Conservation (phyloP, 1,284 basidiomycete genomes). For the Inonotus hispidus region DNA sequence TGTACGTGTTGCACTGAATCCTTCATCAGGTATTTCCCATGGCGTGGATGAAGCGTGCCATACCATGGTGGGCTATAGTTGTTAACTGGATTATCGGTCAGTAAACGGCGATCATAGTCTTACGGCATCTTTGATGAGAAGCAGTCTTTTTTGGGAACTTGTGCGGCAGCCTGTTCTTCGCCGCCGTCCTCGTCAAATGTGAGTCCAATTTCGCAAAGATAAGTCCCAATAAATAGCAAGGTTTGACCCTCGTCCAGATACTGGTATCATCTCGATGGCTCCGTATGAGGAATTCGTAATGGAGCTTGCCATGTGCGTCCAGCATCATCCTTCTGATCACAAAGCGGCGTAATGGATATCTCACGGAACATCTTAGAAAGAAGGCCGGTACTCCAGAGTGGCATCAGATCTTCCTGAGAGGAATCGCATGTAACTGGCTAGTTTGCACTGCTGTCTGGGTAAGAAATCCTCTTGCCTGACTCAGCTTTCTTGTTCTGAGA, state of each 20-base stretch:
- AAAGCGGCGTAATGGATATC: not conserved
- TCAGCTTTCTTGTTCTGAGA: not conserved
- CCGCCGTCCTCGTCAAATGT: slow-evolving; percentile 62
- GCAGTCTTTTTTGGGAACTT: slow-evolving; percentile 70
- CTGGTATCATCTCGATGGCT: slow-evolving; percentile 49
- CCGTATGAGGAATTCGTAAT: slow-evolving; percentile 53
- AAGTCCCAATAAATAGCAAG: not conserved
- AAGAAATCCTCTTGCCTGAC: slow-evolving; percentile 22
- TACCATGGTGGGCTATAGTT: slow-evolving; percentile 65
- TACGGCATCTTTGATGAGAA: not conserved
- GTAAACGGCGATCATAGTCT: slow-evolving; percentile 13
- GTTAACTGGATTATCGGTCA: slow-evolving; percentile 65
- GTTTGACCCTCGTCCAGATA: slow-evolving; percentile 33
- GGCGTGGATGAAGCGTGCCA: slow-evolving; percentile 51
- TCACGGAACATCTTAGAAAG: slow-evolving; percentile 32
- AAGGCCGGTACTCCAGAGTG: slow-evolving; percentile 62
- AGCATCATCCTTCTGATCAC: not conserved
- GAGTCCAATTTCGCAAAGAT: slow-evolving; percentile 23
- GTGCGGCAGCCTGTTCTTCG: slow-evolving; percentile 66
- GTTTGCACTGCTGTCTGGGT: slow-evolving; percentile 79
- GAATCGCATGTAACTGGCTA: slow-evolving; percentile 76
- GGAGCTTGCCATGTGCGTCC: slow-evolving; percentile 48
- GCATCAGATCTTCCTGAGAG: slow-evolving; percentile 72
- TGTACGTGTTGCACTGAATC: not conserved
- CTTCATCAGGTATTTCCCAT: slow-evolving; percentile 51